Base-by-base conservation (phyloP, 768 basidiomycete species). In the Kwoniella sp. region DNA sequence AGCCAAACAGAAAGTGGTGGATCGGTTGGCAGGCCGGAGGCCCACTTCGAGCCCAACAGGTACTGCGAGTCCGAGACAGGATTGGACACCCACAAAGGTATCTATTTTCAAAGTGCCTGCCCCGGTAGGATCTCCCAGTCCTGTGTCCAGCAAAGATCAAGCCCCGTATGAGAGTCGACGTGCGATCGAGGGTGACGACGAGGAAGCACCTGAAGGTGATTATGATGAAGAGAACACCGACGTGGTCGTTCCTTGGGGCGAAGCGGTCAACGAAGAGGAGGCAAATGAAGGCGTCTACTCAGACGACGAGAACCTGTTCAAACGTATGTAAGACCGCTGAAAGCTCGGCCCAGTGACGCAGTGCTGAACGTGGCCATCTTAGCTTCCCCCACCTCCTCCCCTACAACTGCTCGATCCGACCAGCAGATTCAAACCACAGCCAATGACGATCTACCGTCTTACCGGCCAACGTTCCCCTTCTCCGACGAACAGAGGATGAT, bases 231-330 rank as follows among this genome's bases (percentile, higher is more conserved):
- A 58, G 8, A 43, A 53, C 15, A 40, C 57, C 14, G 45, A 43
- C 3, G 54, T 60, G 4, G 41, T 57, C 10, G 57, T 51, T 2
- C 53, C 57, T 8, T 49, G 50, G 50, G 42, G 33, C 3, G 28
- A 42, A n/a, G 22, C 26, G 5, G 23, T 23, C 2, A 47, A 36
- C 27, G 42, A 20, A 27, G 47, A 42, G 14, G 32, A 38, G 5
- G 52, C 43, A 14, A 56, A 58, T 32, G 58, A 66, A 37, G 63
- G 50, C 4, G 19, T 31, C 10, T 66, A 66, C 36, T 60, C 61
- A 34, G 65, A 67, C 12, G 64, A 66, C 33, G 64, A 52, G 14
- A 43, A 38, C 14, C 36, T 52, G 11, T 52, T 52, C 19, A 34
- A n/a, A n/a, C n/a, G n/a, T n/a, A n/a, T n/a, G n/a, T n/a, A n/a